phyloP scores from a whole-genome alignment of 2,329 filamentous ascomycete genomes.

The Colletotrichum limetticola region DNA sequence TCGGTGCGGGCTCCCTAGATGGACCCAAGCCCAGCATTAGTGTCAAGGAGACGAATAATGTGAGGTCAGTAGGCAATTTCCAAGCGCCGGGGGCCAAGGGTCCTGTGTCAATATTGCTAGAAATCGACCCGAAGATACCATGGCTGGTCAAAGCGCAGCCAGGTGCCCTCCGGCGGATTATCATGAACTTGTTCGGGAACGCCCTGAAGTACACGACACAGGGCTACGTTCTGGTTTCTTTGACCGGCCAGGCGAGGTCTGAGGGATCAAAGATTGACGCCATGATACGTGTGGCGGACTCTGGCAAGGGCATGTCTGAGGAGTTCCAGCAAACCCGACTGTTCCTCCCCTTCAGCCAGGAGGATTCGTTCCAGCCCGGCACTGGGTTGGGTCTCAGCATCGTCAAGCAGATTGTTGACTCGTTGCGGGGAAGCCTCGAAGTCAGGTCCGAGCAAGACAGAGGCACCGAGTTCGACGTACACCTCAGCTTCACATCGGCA shows the following conservation, averaged over 20 bases:
- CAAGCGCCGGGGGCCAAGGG: conserved; percentile 39
- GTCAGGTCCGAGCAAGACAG: conserved; percentile 63
- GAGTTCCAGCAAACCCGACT: conserved; percentile 69
- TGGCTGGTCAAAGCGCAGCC: conserved; percentile 67
- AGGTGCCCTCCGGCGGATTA: conserved; percentile 61
- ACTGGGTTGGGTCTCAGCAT: conserved; percentile 73
- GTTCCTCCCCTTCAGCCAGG: conserved; percentile 72
- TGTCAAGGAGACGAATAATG: background rate
- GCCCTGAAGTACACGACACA: conserved; percentile 69
- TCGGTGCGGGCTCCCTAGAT: background rate
- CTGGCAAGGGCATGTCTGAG: conserved; percentile 71
- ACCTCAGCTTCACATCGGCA: conserved; percentile 49
- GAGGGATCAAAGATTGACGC: conserved; percentile 41
- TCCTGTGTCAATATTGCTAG: conserved; percentile 58
- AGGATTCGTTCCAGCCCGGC: conserved; percentile 68
- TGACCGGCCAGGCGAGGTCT: conserved; percentile 39
- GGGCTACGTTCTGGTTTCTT: conserved; percentile 59
- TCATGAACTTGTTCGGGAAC: conserved; percentile 73
- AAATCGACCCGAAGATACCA: conserved; percentile 55
- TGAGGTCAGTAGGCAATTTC: conserved; percentile 19
- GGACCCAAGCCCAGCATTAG: conserved; percentile 32
- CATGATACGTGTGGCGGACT: conserved; percentile 65
- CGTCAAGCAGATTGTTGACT: conserved; percentile 68
- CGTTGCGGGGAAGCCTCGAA: conserved; percentile 68
- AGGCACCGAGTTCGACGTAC: conserved; percentile 66